Conservation (phyloP, 1,284 basidiomycete species). For the Cutaneotrichosporon cyanovorans region DNA sequence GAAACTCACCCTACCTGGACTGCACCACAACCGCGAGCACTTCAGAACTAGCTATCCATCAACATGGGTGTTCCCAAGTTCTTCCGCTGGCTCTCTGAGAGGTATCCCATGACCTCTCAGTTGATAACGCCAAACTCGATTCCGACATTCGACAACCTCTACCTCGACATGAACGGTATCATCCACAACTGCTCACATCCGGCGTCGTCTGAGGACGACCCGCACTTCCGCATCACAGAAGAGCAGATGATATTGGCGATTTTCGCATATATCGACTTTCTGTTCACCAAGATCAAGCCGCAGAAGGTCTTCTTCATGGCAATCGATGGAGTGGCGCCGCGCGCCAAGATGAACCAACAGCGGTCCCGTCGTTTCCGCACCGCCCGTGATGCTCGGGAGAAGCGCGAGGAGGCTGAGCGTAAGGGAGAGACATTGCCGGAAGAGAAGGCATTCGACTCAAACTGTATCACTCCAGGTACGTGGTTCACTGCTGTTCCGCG, state of each 20-base stretch:
- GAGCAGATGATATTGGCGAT: constrained; percentile 96
- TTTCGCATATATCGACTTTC: constrained; percentile 92
- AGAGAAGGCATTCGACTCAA: constrained; percentile 94
- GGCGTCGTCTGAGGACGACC: constrained; percentile 65
- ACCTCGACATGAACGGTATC: constrained; percentile 81
- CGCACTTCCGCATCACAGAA: constrained; percentile 89
- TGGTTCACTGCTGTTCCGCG: too few relatives aligned
- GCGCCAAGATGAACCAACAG: constrained; percentile 99
- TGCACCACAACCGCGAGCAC: too few relatives aligned
- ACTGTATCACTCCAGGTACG: constrained; percentile 95
- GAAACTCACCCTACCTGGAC: too few relatives aligned
- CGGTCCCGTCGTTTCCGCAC: constrained; percentile 88
- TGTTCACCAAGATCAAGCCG: constrained; percentile 96
- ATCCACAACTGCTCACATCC: constrained; percentile 80
- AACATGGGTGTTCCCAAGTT: constrained; percentile 47
- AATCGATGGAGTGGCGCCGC: constrained; percentile 93
- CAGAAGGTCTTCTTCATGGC: constrained; percentile 97
- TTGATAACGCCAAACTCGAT: constrained; percentile 85
- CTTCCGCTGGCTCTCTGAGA: constrained; percentile 63
- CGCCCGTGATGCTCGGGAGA: constrained; percentile 83
- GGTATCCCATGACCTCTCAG: constrained; percentile 96
- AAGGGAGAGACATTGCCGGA: constrained; percentile 88
- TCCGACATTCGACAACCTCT: constrained; percentile 48
- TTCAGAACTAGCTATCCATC: too few relatives aligned
- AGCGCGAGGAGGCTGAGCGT: constrained; percentile 72